Evolutionary conservation across 2,329 filamentous ascomycete genomes (phyloP).

Genomic region (Aquanectria penicillioides): DNA sequence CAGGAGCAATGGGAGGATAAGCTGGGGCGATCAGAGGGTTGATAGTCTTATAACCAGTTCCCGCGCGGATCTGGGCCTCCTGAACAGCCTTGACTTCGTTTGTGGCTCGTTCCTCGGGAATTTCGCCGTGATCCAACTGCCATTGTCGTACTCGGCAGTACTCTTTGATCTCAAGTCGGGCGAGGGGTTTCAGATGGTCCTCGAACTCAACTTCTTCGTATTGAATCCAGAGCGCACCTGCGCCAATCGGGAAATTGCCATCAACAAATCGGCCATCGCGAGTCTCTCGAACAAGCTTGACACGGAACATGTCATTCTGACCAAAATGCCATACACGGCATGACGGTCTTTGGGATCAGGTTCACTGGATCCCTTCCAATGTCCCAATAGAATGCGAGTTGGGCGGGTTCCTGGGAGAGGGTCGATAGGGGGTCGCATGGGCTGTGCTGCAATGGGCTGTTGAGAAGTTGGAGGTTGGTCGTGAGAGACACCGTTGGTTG

Average conservation of each 20-base stretch:
- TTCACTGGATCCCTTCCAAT: constrained; percentile 67
- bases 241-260: constrained; percentile 69
- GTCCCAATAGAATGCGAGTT: constrained; percentile 67
- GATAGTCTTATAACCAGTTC: constrained; percentile 43
- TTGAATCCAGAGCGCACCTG: constrained; percentile 70
- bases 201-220: constrained; percentile 71
- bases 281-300: constrained; percentile 69
- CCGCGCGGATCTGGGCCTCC: constrained; percentile 58
- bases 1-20: constrained; percentile 28
- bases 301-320: constrained; percentile 71
- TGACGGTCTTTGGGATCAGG: constrained; percentile 61
- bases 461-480: constrained; percentile 37
- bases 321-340: constrained; percentile 70
- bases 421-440: constrained; percentile 43
- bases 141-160: constrained; percentile 70
- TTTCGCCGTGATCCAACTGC: constrained; percentile 66
- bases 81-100: constrained; percentile 64
- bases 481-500: constrained; percentile 32
- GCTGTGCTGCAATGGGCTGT: constrained; percentile 31
- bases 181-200: constrained; percentile 61
- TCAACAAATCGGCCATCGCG: constrained; percentile 67
- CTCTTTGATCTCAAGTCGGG: constrained; percentile 68
- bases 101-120: constrained; percentile 53
- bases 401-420: constrained; percentile 63
- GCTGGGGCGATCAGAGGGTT: constrained; percentile 38